Percentiles rank a stretch among this genome's conserved stretches.
These are phyloP conservation scores for Phlebiopsis gigantea DNA, from an alignment of 768 basidiomycete genomes.

Conservation along the genomic window DNA sequence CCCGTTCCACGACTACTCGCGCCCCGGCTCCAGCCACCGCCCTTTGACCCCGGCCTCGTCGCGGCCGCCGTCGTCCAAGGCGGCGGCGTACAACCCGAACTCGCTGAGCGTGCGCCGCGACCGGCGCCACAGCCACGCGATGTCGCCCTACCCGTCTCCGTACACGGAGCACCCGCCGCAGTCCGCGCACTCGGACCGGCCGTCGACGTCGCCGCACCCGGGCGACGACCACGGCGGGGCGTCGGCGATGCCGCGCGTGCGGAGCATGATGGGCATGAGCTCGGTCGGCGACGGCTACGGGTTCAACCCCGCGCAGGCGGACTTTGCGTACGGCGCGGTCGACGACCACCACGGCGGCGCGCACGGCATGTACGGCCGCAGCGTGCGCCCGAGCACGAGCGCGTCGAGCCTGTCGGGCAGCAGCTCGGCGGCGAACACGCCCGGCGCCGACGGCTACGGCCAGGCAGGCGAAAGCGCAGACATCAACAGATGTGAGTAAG, in stretches of 20 bases:
- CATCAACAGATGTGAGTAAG: slow-evolving; percentile 78
- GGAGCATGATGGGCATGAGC: slow-evolving; percentile 81
- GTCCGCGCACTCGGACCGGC: slow-evolving; percentile 48
- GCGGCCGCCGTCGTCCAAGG: slow-evolving; percentile 66
- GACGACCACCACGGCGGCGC: slow-evolving; percentile 26
- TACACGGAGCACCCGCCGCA: slow-evolving; percentile 51
- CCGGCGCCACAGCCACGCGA: slow-evolving; percentile 79
- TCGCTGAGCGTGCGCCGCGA: slow-evolving; percentile 68
- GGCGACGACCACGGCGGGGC: slow-evolving; percentile 25
- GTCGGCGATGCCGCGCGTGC: slow-evolving; percentile 63
- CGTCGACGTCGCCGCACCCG: slow-evolving; percentile 69
- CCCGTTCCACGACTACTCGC: slow-evolving; percentile 56
- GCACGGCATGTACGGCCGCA: slow-evolving; percentile 32
- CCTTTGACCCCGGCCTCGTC: slow-evolving; percentile 55
- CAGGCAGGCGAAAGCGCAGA: slow-evolving; percentile 54
- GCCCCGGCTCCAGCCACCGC: slow-evolving; percentile 63
- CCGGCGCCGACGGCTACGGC: slow-evolving; percentile 59
- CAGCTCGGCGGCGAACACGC: slow-evolving; percentile 79
- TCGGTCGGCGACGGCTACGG: slow-evolving; percentile 61
- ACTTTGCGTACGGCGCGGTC: slow-evolving; percentile 77
- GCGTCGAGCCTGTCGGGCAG: slow-evolving; percentile 75
- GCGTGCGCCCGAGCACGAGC: slow-evolving; percentile 68
- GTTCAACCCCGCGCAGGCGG: slow-evolving; percentile 62
- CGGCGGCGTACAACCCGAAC: slow-evolving; percentile 43
- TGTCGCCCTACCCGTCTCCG: slow-evolving; percentile 83